These are phyloP conservation scores for Penicillium turbatum DNA, from an alignment of 495 filamentous ascomycete species.

Conservation along the genomic window DNA sequence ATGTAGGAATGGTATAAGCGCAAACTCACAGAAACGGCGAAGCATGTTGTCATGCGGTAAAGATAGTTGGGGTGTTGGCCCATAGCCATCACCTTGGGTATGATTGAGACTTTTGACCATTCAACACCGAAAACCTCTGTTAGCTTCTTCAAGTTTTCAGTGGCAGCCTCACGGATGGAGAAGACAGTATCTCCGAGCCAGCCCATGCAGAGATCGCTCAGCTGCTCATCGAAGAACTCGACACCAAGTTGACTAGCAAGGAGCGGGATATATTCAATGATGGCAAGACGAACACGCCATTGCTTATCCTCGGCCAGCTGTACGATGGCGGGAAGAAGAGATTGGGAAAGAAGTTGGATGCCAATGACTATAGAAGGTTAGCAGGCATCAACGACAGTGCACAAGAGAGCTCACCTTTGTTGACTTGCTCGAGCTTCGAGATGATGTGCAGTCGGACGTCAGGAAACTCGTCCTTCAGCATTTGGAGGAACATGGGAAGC, in stretches of 20 bases:
- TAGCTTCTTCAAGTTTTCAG: constrained; percentile 93
- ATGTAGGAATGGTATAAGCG: not conserved
- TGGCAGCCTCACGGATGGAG: constrained; percentile 95
- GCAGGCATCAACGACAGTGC: not conserved
- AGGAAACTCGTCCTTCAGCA: constrained; percentile 99
- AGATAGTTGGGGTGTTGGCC: constrained; percentile 96
- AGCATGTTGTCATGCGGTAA: constrained; percentile 98
- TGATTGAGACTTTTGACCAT: constrained; percentile 96
- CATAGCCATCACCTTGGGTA: constrained; percentile 98
- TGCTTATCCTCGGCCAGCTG: constrained; percentile 98
- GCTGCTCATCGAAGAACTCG: constrained; percentile 96
- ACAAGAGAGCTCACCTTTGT: constrained; percentile 65
- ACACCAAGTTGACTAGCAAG: constrained; percentile 94
- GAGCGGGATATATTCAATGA: constrained; percentile 98
- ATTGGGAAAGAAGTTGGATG: constrained; percentile 93
- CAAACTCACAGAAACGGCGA: constrained; percentile 84
- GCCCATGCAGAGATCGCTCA: constrained; percentile 92
- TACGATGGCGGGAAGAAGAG: constrained; percentile 95
- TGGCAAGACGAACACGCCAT: constrained; percentile 95
- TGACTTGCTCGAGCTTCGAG: constrained; percentile 94
- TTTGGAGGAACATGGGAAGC: constrained; percentile 97
- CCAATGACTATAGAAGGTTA: constrained; percentile 68
- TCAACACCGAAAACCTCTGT: constrained; percentile 98
- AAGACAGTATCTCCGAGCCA: constrained; percentile 99
- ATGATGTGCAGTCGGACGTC: constrained; percentile 98